A percentile compares a stretch with the other conserved stretches of the same genome.
Conservation (phyloP, 176 grass and related monocot genomes). For the Aegilops bicornis region DNA sequence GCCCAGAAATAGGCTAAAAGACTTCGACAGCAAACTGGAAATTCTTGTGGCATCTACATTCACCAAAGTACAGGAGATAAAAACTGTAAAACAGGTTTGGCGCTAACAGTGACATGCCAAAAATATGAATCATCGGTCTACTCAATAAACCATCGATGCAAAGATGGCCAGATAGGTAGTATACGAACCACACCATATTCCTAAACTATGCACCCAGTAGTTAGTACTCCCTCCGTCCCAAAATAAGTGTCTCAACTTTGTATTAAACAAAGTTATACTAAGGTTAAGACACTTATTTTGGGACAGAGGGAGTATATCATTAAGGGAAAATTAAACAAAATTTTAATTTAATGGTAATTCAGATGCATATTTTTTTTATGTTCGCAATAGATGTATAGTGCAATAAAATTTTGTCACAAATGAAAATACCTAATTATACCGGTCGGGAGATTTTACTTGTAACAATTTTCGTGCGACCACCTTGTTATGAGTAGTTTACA, state of each 20-base stretch:
- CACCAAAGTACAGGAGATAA: not conserved
- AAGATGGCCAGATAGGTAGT: not conserved
- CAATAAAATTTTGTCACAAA: not conserved
- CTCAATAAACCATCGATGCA: not conserved
- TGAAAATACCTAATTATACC: not conserved
- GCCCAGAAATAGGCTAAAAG: not conserved
- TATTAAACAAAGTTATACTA: too few species aligned
- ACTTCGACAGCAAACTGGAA: not conserved
- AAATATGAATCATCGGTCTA: slow-evolving; percentile 4
- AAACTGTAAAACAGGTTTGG: not conserved
- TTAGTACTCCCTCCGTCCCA: not conserved
- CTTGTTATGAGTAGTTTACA: not conserved
- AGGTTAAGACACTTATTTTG: too few species aligned
- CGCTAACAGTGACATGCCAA: not conserved
- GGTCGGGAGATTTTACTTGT: not conserved
- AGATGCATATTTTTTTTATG: not conserved
- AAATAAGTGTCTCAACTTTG: too few species aligned
- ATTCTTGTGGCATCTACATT: slow-evolving; percentile 1
- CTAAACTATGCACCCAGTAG: not conserved
- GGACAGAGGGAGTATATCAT: not conserved
- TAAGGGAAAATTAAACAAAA: not conserved
- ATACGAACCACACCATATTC: not conserved
- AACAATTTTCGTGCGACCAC: not conserved
- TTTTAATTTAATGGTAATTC: not conserved
- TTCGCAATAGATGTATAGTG: not conserved